Percentiles rank a stretch among this genome's conserved stretches.
Evolutionary conservation across 495 filamentous ascomycete species (phyloP).

Genomic region (Neurospora cerealis): DNA sequence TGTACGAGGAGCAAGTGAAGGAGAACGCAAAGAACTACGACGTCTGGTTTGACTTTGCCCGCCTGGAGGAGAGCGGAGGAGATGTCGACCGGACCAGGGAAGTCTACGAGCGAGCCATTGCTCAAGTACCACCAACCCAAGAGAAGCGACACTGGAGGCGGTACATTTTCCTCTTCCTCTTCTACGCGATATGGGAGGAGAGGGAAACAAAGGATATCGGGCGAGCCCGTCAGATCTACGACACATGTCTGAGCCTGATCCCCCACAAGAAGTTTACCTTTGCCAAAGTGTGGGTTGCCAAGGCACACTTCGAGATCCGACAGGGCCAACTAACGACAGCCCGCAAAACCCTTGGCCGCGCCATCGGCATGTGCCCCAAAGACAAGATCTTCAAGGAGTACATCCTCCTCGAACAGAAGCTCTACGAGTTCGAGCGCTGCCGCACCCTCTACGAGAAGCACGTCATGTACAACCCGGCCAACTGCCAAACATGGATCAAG

Average conservation of each 20-base stretch:
- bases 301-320: constrained; percentile 86
- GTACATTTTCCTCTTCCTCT: constrained; percentile 96
- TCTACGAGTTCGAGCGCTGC: constrained; percentile 87
- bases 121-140: constrained; percentile 88
- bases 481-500: constrained; percentile 88
- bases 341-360: constrained; percentile 77
- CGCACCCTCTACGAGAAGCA: constrained; percentile 89
- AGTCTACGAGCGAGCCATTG: constrained; percentile 91
- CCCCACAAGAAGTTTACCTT: constrained; percentile 98
- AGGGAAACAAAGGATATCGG: constrained; percentile 68
- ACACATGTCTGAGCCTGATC: constrained; percentile 75
- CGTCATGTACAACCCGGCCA: constrained; percentile 79
- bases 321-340: constrained; percentile 71
- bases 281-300: constrained; percentile 90
- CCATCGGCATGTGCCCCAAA: constrained; percentile 91
- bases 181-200: constrained; percentile 94
- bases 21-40: constrained; percentile 94
- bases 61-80: constrained; percentile 76
- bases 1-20: constrained; percentile 88
- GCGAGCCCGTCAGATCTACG: constrained; percentile 82
- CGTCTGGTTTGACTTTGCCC: constrained; percentile 89
- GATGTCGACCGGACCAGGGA: constrained; percentile 77
- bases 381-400: constrained; percentile 92
- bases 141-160: constrained; percentile 96
- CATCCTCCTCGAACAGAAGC: constrained; percentile 78